Evolutionary conservation across 345 rosid species (phyloP).

Genomic region (Brassica nigra): DNA sequence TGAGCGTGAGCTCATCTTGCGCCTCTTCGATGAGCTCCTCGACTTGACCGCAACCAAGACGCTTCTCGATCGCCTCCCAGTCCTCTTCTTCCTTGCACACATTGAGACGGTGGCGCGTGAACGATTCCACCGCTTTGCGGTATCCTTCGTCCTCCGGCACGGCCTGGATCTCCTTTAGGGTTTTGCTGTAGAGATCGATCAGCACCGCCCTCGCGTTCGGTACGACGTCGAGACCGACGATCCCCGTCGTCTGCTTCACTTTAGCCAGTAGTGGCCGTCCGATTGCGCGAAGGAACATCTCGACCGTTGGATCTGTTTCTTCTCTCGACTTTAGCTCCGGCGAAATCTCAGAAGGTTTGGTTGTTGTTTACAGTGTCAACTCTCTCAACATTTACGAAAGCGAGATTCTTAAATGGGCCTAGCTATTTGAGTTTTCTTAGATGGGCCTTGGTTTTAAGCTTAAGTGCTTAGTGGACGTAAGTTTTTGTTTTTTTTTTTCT

Average conservation of each 20-base stretch:
- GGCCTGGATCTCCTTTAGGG: slow-evolving; percentile 91
- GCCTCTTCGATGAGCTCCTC: slow-evolving; percentile 99
- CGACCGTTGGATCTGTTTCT: slow-evolving; percentile 23
- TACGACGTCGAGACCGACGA: slow-evolving; percentile 95
- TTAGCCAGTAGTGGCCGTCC: slow-evolving; percentile 92
- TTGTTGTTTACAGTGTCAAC: slow-evolving; percentile 19
- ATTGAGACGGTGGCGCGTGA: slow-evolving; percentile 77
- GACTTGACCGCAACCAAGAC: slow-evolving; percentile 92
- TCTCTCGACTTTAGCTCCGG: slow-evolving; percentile 15
- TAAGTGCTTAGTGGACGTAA: too few species aligned
- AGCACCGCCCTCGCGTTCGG: slow-evolving; percentile 90
- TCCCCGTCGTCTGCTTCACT: slow-evolving; percentile 96
- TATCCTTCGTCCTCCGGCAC: slow-evolving; percentile 97
- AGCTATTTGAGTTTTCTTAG: neutral
- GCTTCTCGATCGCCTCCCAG: slow-evolving; percentile 89
- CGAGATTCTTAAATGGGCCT: neutral
- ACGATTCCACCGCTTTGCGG: slow-evolving; percentile 91
- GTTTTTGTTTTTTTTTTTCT: too few species aligned
- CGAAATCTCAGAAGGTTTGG: slow-evolving; percentile 30
- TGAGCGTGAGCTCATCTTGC: slow-evolving; percentile 89
- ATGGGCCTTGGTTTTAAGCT: neutral
- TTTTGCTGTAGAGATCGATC: slow-evolving; percentile 74
- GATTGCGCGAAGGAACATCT: slow-evolving; percentile 79
- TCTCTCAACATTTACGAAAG: neutral
- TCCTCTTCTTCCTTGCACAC: slow-evolving; percentile 81